Percentiles rank a stretch among this genome's conserved stretches.
Evolutionary conservation across 1,284 basidiomycete species (phyloP).

Genomic region (Singerocomus inundabilis): DNA sequence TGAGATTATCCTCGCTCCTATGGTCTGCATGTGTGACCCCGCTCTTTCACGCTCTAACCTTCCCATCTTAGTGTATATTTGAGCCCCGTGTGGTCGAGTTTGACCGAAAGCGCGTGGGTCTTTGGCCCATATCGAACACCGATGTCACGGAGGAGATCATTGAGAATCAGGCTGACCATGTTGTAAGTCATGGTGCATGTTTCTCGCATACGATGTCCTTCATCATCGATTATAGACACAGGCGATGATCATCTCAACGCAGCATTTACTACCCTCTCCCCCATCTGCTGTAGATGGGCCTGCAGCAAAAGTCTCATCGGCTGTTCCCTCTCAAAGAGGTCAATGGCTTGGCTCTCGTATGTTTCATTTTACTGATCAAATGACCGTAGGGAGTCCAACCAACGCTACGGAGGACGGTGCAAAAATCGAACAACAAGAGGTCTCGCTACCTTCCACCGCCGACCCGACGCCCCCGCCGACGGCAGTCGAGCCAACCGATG

Average conservation of each 20-base stretch:
- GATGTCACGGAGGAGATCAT: constrained; percentile 74
- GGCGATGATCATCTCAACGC: constrained; percentile 84
- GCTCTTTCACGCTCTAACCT: constrained; percentile 6
- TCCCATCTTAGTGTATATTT: constrained; percentile 71
- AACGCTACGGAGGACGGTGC: constrained; percentile 27
- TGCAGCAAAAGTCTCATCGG: constrained; percentile 17
- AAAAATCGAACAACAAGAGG: constrained; percentile 37
- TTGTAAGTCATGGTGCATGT: constrained; percentile 43
- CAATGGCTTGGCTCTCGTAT: not conserved
- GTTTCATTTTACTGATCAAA: not conserved
- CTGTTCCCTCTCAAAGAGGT: constrained; percentile 31
- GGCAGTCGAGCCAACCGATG: constrained; percentile 22
- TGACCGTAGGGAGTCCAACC: constrained; percentile 23
- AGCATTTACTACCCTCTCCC: constrained; percentile 61
- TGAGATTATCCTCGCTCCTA: constrained; percentile 92
- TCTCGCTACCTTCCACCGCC: constrained; percentile 34
- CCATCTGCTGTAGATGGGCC: constrained; percentile 26
- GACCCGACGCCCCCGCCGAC: constrained; percentile 34
- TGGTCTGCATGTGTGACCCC: constrained; percentile 52
- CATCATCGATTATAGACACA: constrained; percentile 52
- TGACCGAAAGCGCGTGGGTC: constrained; percentile 65
- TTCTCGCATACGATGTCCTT: not conserved
- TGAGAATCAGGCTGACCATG: constrained; percentile 59
- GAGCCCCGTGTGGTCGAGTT: constrained; percentile 92
- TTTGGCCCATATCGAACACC: constrained; percentile 46